Conservation (phyloP, 1,284 basidiomycete species). For the Pholiota adiposa region DNA sequence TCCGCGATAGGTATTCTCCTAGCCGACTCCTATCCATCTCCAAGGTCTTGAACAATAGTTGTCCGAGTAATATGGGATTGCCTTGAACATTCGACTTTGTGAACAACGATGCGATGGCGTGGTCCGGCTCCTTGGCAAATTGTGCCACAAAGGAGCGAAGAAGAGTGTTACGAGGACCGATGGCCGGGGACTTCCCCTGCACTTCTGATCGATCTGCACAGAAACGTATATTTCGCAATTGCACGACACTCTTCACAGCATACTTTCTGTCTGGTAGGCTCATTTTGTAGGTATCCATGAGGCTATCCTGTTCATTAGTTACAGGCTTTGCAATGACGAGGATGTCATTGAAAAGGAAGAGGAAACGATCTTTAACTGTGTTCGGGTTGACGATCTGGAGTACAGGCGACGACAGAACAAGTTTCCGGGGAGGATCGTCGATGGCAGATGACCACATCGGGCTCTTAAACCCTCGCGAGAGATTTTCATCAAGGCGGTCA, state of each 20-base stretch:
- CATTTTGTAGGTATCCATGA: constrained; percentile 62
- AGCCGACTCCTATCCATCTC: constrained; percentile 87
- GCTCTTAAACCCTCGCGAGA: constrained; percentile 63
- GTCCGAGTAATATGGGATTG: constrained; percentile 72
- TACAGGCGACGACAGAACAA: constrained; percentile 85
- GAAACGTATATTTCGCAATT: constrained; percentile 73
- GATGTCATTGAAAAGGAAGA: constrained; percentile 95
- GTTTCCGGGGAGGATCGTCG: constrained; percentile 85
- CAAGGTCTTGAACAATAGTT: constrained; percentile 82
- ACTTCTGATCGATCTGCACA: constrained; percentile 66
- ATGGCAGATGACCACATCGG: constrained; percentile 67
- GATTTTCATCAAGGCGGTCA: constrained; percentile 70
- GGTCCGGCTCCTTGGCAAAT: constrained; percentile 76
- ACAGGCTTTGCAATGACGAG: constrained; percentile 86
- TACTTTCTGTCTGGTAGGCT: constrained; percentile 82
- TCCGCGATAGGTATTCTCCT: constrained; percentile 80
- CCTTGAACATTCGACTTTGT: constrained; percentile 59
- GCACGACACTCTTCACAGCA: constrained; percentile 86
- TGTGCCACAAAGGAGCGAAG: constrained; percentile 74
- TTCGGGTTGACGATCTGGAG: constrained; percentile 93
- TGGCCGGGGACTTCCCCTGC: constrained; percentile 44
- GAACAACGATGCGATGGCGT: constrained; percentile 69
- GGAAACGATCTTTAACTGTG: constrained; percentile 94
- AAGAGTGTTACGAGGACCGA: constrained; percentile 55
- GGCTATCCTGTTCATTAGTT: constrained; percentile 61